Base-by-base conservation (phyloP, 352 stramenopile genomes). In the Phytophthora brassicae region DNA sequence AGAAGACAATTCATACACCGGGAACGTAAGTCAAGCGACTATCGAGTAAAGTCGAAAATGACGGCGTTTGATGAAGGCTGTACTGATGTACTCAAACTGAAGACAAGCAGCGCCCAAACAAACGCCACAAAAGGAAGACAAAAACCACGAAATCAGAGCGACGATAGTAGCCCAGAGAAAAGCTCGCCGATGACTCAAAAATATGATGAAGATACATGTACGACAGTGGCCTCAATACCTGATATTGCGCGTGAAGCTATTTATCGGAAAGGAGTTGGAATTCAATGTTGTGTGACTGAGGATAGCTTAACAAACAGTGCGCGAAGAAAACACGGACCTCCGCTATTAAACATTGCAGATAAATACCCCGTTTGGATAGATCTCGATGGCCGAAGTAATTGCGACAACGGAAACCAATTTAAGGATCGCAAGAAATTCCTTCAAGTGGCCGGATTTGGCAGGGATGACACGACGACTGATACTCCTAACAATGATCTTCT, bases 351-450 rank as follows among this genome's bases (percentile, higher is more conserved):
- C 17, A 67, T 77, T 51, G 52, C 48, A 3, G 69, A 70, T 44
- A 81, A 68, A 14, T 84, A 63, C 38, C 72, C 74, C 0, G 55
- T 79, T 19, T 81, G 64, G 49, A 43, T 79, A 3, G 70, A 81
- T 12, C 41, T 84, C 2, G 52, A 68, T n/a, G 9, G 41, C 7
- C 47, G 17, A 22, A 29, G 14, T 33, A 57, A 20, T 22, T 8
- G 24, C 16, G 41, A 50, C 9, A n/a, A 20, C 7, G 42, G 33
- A 9, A 35, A 26, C 38, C 38, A 38, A 11, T 56, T 43, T 28
- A 66, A 67, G 14, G 29, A 55, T 20, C 56, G 31, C 11, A 81
- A 69, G 36, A 60, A 49, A 13, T 84, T 68, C 42, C 44, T 81
- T 2, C 72, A 77, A 56, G 61, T 84, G 2, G 60, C 53, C 14